phyloP scores from a whole-genome alignment of 106 monocot species.

The Allium cepa region DNA sequence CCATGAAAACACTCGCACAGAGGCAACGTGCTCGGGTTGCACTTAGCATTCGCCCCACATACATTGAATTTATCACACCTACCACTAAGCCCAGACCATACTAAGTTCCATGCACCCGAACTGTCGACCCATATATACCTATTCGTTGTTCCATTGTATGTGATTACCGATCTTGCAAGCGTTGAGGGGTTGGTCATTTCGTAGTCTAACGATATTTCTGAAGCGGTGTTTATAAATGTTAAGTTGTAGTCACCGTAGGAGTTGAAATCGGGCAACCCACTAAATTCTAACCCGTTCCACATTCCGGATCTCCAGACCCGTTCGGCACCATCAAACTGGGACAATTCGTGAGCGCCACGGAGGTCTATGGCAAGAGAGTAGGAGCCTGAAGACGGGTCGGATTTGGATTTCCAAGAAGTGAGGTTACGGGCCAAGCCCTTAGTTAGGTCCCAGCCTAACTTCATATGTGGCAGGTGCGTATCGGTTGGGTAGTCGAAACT shows the following conservation, averaged over 20 bases:
- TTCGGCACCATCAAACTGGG: background rate
- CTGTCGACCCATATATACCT: constrained; percentile 10
- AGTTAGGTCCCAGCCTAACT: constrained; percentile 25
- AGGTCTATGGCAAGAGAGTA: constrained; percentile 9
- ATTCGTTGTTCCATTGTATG: constrained; percentile 3
- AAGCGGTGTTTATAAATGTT: constrained; percentile 4
- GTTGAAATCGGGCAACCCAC: background rate
- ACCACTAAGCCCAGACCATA: constrained; percentile 17
- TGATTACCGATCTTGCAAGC: constrained; percentile 12
- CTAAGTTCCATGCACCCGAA: constrained; percentile 11
- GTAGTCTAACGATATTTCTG: constrained; percentile 17
- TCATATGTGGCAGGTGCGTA: constrained; percentile 52
- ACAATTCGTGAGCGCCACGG: constrained; percentile 2
- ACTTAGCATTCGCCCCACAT: constrained; percentile 43
- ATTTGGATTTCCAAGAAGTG: constrained; percentile 20
- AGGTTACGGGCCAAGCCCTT: constrained; percentile 19
- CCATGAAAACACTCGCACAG: constrained; percentile 45
- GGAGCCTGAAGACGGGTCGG: constrained; percentile 30
- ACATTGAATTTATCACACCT: constrained; percentile 18
- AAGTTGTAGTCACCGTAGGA: constrained; percentile 2
- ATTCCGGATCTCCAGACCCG: constrained; percentile 9
- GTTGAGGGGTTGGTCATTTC: background rate
- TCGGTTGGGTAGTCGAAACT: constrained; percentile 64
- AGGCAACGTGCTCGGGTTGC: constrained; percentile 22
- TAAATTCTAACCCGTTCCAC: constrained; percentile 11